Percentiles rank a stretch among this genome's conserved stretches.
These are phyloP conservation scores for Tricholoma terreum DNA, from an alignment of 768 basidiomycete genomes.

Conservation along the genomic window DNA sequence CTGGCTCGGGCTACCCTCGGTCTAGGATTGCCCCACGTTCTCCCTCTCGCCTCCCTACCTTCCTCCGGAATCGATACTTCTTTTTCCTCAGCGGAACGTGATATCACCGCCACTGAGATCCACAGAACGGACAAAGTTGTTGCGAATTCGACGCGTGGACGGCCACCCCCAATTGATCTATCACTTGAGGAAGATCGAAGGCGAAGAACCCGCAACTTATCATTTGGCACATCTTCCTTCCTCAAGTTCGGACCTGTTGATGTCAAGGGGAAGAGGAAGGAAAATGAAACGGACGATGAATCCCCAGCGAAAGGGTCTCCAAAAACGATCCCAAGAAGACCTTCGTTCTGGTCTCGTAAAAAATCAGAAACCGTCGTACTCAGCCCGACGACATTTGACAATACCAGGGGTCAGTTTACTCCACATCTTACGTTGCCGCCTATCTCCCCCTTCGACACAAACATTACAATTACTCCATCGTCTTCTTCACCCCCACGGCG, in stretches of 20 bases:
- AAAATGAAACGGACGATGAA: slow-evolving; percentile 24
- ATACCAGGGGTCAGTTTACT: slow-evolving; percentile 12
- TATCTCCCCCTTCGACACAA: slow-evolving; percentile 24
- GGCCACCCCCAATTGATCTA: slow-evolving; percentile 7
- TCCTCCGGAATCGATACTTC: slow-evolving; percentile 48
- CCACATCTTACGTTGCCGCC: slow-evolving; percentile 29
- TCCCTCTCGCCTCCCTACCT: slow-evolving; percentile 40
- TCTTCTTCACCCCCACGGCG: slow-evolving; percentile 34
- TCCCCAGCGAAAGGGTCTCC: slow-evolving; percentile 13
- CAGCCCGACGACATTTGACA: slow-evolving; percentile 3
- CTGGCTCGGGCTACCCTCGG: slow-evolving; percentile 58
- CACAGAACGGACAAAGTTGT: slow-evolving; percentile 53
- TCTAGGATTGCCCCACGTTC: slow-evolving; percentile 53
- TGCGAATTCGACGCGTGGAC: slow-evolving; percentile 34
- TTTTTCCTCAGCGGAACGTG: slow-evolving; percentile 25
- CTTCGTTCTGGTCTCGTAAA: slow-evolving; percentile 68
- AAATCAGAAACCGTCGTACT: slow-evolving; percentile 27
- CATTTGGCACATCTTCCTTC: slow-evolving; percentile 47
- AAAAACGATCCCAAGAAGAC: slow-evolving; percentile 48
- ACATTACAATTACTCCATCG: slow-evolving; percentile 25
- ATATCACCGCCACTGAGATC: slow-evolving; percentile 22
- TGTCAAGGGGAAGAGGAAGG: slow-evolving; percentile 46
- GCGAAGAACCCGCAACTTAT: slow-evolving; percentile 51
- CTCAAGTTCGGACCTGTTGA: slow-evolving; percentile 34
- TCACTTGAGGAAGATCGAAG: slow-evolving; percentile 11